A percentile compares a stretch with the other conserved stretches of the same genome.
Evolutionary conservation across 2,329 filamentous ascomycete species (phyloP).

Genomic region (Penicillium corylophilum): DNA sequence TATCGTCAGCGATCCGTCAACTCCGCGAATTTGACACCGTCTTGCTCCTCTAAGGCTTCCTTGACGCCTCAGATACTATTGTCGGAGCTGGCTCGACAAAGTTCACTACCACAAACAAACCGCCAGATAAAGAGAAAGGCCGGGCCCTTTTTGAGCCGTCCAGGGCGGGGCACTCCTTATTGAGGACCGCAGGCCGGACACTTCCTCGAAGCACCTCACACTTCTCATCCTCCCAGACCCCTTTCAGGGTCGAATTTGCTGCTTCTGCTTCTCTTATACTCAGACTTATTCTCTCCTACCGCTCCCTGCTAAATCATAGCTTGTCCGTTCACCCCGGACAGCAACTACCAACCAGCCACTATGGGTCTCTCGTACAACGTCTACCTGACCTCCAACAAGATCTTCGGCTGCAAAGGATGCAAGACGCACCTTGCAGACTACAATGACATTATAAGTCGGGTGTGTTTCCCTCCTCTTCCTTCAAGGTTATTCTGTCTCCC

Average conservation of each 20-base stretch:
- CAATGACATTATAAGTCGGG: constrained; percentile 91
- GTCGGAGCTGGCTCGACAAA: background rate
- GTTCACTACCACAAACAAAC: background rate
- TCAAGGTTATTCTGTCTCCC: background rate
- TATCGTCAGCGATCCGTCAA: constrained; percentile 21
- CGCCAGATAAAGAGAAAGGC: background rate
- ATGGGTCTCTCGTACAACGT: constrained; percentile 93
- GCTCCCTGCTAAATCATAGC: background rate
- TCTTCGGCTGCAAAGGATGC: constrained; percentile 92
- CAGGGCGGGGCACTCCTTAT: constrained; percentile 10
- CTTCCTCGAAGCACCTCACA: background rate
- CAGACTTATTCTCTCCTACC: background rate
- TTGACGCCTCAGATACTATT: background rate
- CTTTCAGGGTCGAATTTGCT: background rate
- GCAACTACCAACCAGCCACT: constrained; percentile 19
- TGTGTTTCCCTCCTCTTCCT: constrained; percentile 48
- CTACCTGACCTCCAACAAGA: constrained; percentile 80
- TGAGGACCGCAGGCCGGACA: background rate
- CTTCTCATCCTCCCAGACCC: background rate
- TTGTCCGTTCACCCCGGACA: background rate
- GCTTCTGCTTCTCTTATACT: background rate
- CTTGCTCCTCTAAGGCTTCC: background rate
- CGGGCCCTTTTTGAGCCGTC: background rate
- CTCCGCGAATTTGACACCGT: background rate
- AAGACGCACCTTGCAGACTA: constrained; percentile 94